Evolutionary conservation across 306 rosid species (phyloP).

Genomic region (Pachyrhizus erosus): DNA sequence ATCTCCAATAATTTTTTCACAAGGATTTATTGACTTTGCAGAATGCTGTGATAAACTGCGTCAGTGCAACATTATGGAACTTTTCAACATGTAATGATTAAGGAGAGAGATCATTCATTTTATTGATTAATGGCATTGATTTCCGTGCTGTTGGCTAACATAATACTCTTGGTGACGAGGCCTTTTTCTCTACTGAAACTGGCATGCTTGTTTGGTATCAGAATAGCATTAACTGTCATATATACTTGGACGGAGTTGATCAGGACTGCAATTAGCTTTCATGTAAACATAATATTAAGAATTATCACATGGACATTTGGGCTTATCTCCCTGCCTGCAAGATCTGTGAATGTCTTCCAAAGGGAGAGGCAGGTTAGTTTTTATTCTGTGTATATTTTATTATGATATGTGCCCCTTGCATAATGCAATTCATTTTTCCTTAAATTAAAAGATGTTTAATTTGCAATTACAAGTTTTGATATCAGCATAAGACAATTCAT

Average conservation of each 20-base stretch:
- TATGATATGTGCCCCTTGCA: slow-evolving; percentile 3
- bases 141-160: slow-evolving; percentile 49
- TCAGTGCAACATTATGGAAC: slow-evolving; percentile 24
- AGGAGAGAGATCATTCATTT: slow-evolving; percentile 34
- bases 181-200: slow-evolving; percentile 56
- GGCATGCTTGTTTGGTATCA: slow-evolving; percentile 59
- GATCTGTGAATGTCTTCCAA: slow-evolving; percentile 59
- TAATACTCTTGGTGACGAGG: slow-evolving; percentile 53
- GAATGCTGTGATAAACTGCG: slow-evolving; percentile 38
- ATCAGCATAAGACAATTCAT: background rate
- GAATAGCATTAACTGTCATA: slow-evolving; percentile 49
- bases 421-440: background rate
- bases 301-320: slow-evolving; percentile 58
- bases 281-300: slow-evolving; percentile 57
- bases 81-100: slow-evolving; percentile 43
- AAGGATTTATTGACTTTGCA: slow-evolving; percentile 40
- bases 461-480: background rate
- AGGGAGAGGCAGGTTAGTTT: slow-evolving; percentile 75
- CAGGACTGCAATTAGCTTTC: slow-evolving; percentile 50
- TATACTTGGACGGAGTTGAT: slow-evolving; percentile 67
- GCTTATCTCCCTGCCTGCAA: slow-evolving; percentile 65
- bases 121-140: slow-evolving; percentile 57
- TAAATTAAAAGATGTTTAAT: background rate
- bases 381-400: background rate
- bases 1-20: background rate